Base-by-base conservation (phyloP, 352 stramenopile species). In the Pythium coloratum region DNA sequence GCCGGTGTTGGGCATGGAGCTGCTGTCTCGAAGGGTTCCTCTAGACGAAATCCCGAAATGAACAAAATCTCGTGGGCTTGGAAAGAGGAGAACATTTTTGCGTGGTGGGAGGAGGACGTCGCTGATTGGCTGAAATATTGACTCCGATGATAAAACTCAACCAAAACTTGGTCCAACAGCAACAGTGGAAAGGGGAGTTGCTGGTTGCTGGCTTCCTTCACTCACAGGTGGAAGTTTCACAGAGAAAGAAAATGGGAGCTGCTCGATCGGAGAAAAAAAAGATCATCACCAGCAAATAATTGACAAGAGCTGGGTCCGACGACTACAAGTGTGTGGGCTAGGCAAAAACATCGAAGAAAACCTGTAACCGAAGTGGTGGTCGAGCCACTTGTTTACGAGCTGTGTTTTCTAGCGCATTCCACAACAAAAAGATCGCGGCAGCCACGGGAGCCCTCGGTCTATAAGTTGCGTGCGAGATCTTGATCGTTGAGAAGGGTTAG, bases 31-130 rank as follows among this genome's bases (percentile, higher is more conserved):
- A 26, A 30, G 42, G 42, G 46, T 50, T 50, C 44, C 44, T 50
- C 44, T 26, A 12, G n/a, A 20, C 50, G 66, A 72, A 72, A 72
- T 72, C 66, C 34, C 54, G 38, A 67, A 72, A 67, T 72, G 66
- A 72, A 51, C n/a, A 50, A 33, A 18, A 26, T 20, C 34, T 51
- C 24, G 5, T 6, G 20, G 20, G 26, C 44, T 47, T 26, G 51
- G 57, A 20, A 32, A 50, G 20, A 53, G 30, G 50, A 56, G 50
- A 34, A 56, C 51, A 38, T 18, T 55, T 20, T 72, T 67, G 66
- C 66, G 59, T 72, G 66, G 66, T 67, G 59, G 59, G 16, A 47
- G 50, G 55, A 20, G 28, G 42, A 49, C 59, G 42, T 9, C 18
- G 26, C 9, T 59, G 66, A 72, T 72, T 72, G 66, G 66, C 26